Evolutionary conservation across 2,329 filamentous ascomycete genomes (phyloP).

Genomic region (Cylindrodendrum hubeiense): DNA sequence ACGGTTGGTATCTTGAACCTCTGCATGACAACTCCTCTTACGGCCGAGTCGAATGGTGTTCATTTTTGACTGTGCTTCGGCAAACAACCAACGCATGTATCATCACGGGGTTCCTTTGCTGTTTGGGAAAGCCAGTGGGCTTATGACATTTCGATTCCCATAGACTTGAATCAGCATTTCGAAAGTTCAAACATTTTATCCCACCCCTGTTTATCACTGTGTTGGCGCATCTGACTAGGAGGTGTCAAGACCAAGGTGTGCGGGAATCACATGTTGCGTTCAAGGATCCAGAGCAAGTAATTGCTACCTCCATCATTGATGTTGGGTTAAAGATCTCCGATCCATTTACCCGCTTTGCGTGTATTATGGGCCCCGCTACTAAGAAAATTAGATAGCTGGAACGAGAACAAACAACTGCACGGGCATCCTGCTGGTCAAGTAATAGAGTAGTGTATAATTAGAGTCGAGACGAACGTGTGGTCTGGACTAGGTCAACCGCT

Average conservation of each 20-base stretch:
- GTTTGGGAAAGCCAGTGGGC: neutral
- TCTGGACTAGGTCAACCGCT: no score
- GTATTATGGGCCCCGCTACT: constrained; percentile 66
- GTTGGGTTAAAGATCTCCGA: no score
- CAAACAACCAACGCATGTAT: neutral
- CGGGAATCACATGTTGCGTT: no score
- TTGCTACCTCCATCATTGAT: no score
- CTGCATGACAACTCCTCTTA: neutral
- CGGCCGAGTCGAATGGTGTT: neutral
- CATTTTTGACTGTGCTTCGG: neutral
- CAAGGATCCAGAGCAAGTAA: no score
- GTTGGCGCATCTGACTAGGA: constrained; percentile 14
- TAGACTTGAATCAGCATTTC: neutral
- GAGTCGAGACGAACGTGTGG: neutral
- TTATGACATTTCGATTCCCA: neutral
- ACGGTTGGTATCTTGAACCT: neutral
- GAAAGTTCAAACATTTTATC: neutral
- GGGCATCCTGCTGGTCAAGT: neutral
- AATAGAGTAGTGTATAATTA: neutral
- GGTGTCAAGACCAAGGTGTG: neutral
- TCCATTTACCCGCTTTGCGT: constrained; percentile 70
- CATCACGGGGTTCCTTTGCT: neutral
- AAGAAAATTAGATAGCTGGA: constrained; percentile 56
- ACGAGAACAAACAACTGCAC: constrained; percentile 10
- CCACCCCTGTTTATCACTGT: neutral